Conservation (phyloP, 108 stramenopile genomes). For the Discostella stelligeroides region DNA sequence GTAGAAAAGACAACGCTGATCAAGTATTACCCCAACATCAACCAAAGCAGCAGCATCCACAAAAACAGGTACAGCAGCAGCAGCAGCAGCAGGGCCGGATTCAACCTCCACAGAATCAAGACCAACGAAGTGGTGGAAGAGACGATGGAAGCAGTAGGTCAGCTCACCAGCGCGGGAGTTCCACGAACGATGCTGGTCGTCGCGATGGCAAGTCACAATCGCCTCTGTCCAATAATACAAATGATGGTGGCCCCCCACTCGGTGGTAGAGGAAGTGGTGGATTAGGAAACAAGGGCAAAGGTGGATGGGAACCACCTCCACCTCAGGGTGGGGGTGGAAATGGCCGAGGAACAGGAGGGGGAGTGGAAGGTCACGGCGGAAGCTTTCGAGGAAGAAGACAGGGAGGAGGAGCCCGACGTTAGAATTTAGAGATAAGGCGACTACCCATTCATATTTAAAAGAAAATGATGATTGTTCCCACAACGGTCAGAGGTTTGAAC, state of each 20-base stretch:
- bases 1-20: constrained; percentile 10
- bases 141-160: constrained; percentile 5
- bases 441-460: neutral
- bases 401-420: constrained; percentile 11
- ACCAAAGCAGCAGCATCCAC: neutral
- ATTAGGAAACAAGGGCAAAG: neutral
- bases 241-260: constrained; percentile 6
- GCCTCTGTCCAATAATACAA: neutral
- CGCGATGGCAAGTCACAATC: constrained; percentile 8
- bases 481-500: too few relatives aligned
- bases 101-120: neutral
- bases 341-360: constrained; percentile 6
- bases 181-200: neutral
- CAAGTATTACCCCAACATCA: constrained; percentile 1
- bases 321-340: neutral
- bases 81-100: constrained; percentile 5
- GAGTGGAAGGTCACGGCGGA: constrained; percentile 12
- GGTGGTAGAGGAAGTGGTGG: constrained; percentile 8
- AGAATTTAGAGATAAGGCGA: neutral
- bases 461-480: neutral
- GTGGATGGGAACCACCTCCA: constrained; percentile 22
- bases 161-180: neutral
- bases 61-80: neutral
- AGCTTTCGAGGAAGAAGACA: constrained; percentile 2
- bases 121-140: constrained; percentile 21